Conservation (phyloP, 306 rosid genomes). For the Quercus ilex region DNA sequence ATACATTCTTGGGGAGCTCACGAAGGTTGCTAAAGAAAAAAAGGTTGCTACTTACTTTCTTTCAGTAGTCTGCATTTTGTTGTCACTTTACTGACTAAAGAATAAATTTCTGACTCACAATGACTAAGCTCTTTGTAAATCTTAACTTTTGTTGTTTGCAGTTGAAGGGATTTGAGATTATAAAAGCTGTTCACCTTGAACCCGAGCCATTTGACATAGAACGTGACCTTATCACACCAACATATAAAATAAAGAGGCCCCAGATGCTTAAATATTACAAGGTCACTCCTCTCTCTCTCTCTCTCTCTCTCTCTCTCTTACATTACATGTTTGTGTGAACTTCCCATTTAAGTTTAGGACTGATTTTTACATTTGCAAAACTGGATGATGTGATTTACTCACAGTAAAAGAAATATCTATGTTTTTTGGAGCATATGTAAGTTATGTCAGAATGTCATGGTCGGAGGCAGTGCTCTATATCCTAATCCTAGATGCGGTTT, state of each 20-base stretch:
- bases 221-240: slow-evolving; percentile 92
- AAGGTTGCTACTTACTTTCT: slow-evolving; percentile 48
- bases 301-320: background rate
- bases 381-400: background rate
- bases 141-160: slow-evolving; percentile 34
- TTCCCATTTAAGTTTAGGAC: background rate
- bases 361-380: slow-evolving; percentile 1
- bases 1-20: slow-evolving; percentile 61
- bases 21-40: slow-evolving; percentile 69
- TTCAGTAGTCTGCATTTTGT: background rate
- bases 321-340: background rate
- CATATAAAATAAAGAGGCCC: slow-evolving; percentile 92
- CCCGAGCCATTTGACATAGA: slow-evolving; percentile 90
- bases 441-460: too few species aligned
- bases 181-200: slow-evolving; percentile 79
- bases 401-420: background rate
- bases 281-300: slow-evolving; percentile 33
- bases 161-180: slow-evolving; percentile 89
- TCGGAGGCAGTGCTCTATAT: too few species aligned
- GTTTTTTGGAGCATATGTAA: background rate
- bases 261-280: slow-evolving; percentile 81
- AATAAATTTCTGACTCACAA: background rate
- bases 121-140: slow-evolving; percentile 27
- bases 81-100: background rate
- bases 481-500: too few species aligned